Conservation (phyloP, 257 asterid species). For the Solanum pinnatisectum region DNA sequence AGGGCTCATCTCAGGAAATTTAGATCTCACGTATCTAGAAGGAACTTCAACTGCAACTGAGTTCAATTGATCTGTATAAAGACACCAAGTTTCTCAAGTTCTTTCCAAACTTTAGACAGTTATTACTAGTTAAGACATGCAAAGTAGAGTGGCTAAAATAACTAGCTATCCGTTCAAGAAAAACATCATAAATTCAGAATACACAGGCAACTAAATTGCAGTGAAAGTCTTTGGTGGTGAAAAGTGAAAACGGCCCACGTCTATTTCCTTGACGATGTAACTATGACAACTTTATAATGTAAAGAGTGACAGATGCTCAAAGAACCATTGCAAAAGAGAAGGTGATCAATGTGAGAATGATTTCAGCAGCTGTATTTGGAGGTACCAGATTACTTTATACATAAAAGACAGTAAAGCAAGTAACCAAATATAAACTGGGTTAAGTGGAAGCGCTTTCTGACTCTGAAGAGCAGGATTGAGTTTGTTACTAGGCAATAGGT, state of each 20-base stretch:
- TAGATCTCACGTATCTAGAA: slow-evolving; percentile 18
- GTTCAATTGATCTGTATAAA: slow-evolving; percentile 24
- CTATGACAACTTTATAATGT: background rate
- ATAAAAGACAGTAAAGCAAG: background rate
- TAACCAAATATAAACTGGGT: background rate
- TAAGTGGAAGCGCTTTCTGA: background rate
- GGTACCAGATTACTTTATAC: background rate
- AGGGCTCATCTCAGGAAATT: slow-evolving; percentile 11
- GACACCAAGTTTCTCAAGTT: background rate
- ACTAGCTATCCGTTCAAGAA: background rate
- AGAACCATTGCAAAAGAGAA: background rate
- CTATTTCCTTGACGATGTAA: background rate
- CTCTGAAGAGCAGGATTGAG: background rate
- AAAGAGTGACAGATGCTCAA: background rate
- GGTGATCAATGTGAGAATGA: background rate
- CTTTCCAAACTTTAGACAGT: background rate
- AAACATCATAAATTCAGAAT: background rate
- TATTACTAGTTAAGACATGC: background rate
- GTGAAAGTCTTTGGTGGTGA: background rate
- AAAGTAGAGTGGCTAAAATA: background rate
- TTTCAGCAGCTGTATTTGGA: background rate
- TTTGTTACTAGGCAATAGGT: background rate
- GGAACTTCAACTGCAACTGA: slow-evolving; percentile 20
- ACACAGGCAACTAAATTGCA: background rate
- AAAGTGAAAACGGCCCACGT: background rate